Evolutionary conservation across 2,329 filamentous ascomycete genomes (phyloP), one percentile per base, ranked within the genome.

Genomic region (Fusarium equiseti): DNA sequence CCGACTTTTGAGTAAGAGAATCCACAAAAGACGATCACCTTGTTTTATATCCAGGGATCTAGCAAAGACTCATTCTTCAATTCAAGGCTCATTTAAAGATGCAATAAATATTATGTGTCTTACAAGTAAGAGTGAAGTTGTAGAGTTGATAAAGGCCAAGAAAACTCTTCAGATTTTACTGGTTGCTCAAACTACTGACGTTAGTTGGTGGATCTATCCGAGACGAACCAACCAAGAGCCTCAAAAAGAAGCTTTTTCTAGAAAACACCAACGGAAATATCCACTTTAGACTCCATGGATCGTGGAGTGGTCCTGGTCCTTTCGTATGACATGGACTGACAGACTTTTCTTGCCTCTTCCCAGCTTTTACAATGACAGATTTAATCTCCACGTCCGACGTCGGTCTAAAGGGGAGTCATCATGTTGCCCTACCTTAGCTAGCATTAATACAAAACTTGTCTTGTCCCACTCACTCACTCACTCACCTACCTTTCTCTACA

Each of bases 1-100:
- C 63, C 67, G 67, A 73, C 27, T 71, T 69, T 56, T 73, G 67
- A 68, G 70, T 73, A 73, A 73, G 44, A 48, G 70, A 73, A 73
- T 73, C 70, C 70, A 73, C 70, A 71, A 70, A 70, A 58, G 29
- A 57, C 32, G 22, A 63, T 67, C 48, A 48, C 44, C 44, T 50
- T 52, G 46, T 55, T 55, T 48, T 48, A 10, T 16, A n/a, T 27
- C 24, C 54, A 42, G 38, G 40, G 24, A 63, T 26, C n/a, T 45
- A 24, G 26, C 15, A 8, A 58, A 62, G 1, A 48, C 29, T 31
- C 3, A 3, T n/a, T 13, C 20, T 31, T 59, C 13, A 20, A 8
- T 12, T 24, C 24, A 27, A 42, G 2, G 32, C 20, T 18, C 11
- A 31, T 11, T 12, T 1, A 8, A 2, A 12, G 3, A n/a, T 5